Base-by-base conservation (phyloP, 2,329 filamentous ascomycete species). In the Colletotrichum sidae region DNA sequence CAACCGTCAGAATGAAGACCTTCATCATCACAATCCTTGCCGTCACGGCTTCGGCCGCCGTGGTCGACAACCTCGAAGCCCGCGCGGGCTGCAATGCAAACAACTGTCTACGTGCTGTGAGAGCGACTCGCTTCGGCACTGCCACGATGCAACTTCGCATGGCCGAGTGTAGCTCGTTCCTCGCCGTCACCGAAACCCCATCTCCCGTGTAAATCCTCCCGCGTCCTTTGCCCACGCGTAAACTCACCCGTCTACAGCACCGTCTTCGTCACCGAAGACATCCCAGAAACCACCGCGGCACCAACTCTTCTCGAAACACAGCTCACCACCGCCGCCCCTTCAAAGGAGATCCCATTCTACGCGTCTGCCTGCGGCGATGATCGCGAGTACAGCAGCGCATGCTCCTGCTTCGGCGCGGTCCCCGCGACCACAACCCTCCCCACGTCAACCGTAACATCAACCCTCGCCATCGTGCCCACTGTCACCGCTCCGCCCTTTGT, bases 91-190 rank as follows among this genome's bases (percentile, higher is more conserved):
- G 78, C 72, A 70, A 73, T 56, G 79, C 76, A 68, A 78, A 83
- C 74, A 82, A 82, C 76, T 83, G 80, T 74, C 79, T 79, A 71
- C 78, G 79, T 38, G 77, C 79, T 63, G 76, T 83, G 53, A 81
- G 80, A 33, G 80, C 80, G 56, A 81, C 79, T 45, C 74, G 77
- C 11, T 69, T 67, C 35, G 77, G 78, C 75, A 66, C 58, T 3
- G 63, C 63, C 1, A 66, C 63, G 53, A 67, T 77, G 38, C 69
- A 71, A 11, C 69, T 72, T 15, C 79, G 79, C 68, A 72, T 76
- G 67, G 72, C 74, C 62, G 76, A 78, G 70, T 81, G 79, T 72
- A 71, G 74, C 57, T 79, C 73, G 68, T 82, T 80, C 74, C 70
- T 78, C 71, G 67, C 68, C 54, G 77, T 77, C 44, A 77, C 77